Evolutionary conservation across 2,329 filamentous ascomycete genomes (phyloP), one percentile per base, ranked within the genome.

Genomic region (Remersonia thermophila): DNA sequence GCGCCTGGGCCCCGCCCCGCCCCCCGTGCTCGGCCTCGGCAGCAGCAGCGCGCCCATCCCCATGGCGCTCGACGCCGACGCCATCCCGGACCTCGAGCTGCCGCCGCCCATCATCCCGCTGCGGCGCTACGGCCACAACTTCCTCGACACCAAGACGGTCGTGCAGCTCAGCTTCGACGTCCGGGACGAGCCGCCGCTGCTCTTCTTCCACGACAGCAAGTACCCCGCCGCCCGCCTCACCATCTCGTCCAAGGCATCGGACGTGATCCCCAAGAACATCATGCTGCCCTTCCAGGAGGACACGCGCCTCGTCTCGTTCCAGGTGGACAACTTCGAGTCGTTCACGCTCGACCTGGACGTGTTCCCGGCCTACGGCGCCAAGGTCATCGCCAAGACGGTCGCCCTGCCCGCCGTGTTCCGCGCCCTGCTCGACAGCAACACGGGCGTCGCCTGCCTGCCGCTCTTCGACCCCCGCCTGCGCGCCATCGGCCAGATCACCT

Each of bases 311-410:
- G 81, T 95, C 46, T 93, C 86, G 7, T 96, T 98, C 64, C 91
- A 98, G 54, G 81, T 96, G 36, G 91, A 98, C 58, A 91, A 84
- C 44, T 66, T 96, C 37, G 84, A 93, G 40, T 81, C 82, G 0
- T 98, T 98, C 58, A 80, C 85, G 12, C 80, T 98, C 45, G 91
- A 98, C 57, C 94, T 98, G 47, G 91, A 98, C 53, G 86, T 98
- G 30, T 98, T 91, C 57, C 89, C 91, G 0, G 94, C 91, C 0
- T 96, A 96, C 54, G 91, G 91, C 34, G 93, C 89, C 33, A 96
- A 94, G 60, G 82, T 96, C 34, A 96, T 98, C 54, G 91, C 89
- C 10, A 93, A 93, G 58, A 93, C 86, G 3, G 86, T 95, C 36
- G 91, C 86, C 11, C 71, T 95, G 18, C 85, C 91, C 2, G 83